These are phyloP conservation scores for Backusella circina DNA, from an alignment of 192 early-diverging fungal species.

Conservation along the genomic window DNA sequence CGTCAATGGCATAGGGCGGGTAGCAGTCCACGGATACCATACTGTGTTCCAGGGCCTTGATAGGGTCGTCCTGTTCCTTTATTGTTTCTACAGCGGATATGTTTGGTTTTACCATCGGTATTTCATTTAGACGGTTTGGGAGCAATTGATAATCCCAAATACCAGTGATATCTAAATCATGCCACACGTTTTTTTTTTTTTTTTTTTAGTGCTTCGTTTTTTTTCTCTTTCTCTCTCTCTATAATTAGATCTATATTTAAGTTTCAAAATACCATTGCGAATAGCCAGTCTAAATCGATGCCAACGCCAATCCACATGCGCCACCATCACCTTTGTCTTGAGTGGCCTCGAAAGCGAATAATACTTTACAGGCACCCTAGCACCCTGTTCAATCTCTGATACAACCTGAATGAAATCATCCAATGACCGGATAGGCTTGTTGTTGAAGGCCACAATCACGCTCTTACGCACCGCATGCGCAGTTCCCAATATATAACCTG, in stretches of 20 bases:
- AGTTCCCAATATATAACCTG: conserved; percentile 62
- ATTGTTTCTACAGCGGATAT: not conserved
- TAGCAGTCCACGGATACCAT: conserved; percentile 76
- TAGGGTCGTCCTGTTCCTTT: not conserved
- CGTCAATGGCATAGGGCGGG: conserved; percentile 74
- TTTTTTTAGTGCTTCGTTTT: too few species aligned
- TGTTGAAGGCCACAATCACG: conserved; percentile 59
- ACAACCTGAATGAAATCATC: conserved; percentile 62
- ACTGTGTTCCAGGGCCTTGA: conserved; percentile 2
- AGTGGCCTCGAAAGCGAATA: conserved; percentile 76
- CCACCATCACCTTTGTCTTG: conserved; percentile 73
- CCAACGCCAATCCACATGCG: conserved; percentile 85
- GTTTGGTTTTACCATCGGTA: not conserved
- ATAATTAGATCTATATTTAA: not conserved
- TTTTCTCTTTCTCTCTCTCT: too few species aligned
- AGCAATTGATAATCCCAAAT: conserved; percentile 74
- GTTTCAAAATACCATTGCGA: conserved; percentile 61
- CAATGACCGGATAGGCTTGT: conserved; percentile 53
- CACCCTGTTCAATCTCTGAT: conserved; percentile 53
- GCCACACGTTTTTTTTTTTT: not conserved
- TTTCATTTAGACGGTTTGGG: conserved; percentile 14
- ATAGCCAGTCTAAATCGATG: conserved; percentile 68
- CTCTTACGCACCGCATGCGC: conserved; percentile 58
- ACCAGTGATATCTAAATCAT: conserved; percentile 57
- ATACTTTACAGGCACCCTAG: conserved; percentile 51